These are phyloP conservation scores for Bipolaris victoriae DNA, from an alignment of 2,329 filamentous ascomycete species.

Conservation along the genomic window DNA sequence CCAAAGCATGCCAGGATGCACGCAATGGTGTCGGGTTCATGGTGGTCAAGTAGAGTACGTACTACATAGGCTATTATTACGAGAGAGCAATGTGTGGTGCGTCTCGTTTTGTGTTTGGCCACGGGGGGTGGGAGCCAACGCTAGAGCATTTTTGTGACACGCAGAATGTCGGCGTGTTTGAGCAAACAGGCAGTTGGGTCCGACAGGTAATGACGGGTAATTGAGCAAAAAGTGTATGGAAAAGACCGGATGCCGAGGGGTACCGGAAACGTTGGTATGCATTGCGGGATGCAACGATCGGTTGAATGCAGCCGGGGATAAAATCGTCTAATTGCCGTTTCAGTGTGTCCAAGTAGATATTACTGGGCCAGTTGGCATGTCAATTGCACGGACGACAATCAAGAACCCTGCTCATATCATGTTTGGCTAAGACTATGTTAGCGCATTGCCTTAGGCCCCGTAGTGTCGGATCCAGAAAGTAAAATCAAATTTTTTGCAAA, in stretches of 20 bases:
- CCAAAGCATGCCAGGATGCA: slow-evolving; percentile 61
- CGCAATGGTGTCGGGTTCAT: slow-evolving; percentile 66
- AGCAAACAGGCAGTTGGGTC: too few species aligned
- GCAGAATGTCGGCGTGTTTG: too few species aligned
- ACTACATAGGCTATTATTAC: neutral
- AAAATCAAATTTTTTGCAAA: slow-evolving; percentile 11
- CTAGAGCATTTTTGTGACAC: too few species aligned
- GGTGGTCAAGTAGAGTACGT: slow-evolving; percentile 59
- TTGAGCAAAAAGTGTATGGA: too few species aligned
- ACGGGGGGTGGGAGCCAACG: too few species aligned
- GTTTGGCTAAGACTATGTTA: slow-evolving; percentile 18
- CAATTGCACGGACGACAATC: slow-evolving; percentile 9
- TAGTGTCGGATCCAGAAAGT: slow-evolving; percentile 16
- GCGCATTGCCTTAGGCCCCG: slow-evolving; percentile 15
- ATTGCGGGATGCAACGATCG: neutral
- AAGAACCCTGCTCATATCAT: slow-evolving; percentile 14
- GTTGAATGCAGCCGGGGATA: neutral
- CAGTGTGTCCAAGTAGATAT: neutral
- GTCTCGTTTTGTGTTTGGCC: too few species aligned
- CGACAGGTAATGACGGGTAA: too few species aligned
- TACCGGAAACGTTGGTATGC: neutral
- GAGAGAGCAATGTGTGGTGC: too few species aligned
- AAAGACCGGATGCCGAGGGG: too few species aligned
- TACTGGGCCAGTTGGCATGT: neutral
- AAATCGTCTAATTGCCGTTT: neutral